Conservation (phyloP, 129 eudicot species). For the Cynara cardunculus region DNA sequence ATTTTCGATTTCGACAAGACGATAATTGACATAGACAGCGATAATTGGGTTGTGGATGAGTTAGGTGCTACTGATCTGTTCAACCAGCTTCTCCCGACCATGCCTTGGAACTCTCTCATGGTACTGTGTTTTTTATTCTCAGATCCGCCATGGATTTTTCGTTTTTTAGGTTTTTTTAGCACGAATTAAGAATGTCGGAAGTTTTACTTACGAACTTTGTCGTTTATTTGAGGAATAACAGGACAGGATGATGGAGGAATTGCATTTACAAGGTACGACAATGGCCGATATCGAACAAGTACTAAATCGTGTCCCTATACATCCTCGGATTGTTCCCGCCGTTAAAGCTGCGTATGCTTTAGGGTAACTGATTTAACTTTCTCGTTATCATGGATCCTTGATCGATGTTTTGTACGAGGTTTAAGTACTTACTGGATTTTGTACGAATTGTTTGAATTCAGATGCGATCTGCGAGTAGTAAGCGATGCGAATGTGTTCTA, state of each 20-base stretch:
- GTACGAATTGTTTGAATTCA: constrained; percentile 16
- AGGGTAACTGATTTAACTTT: constrained; percentile 42
- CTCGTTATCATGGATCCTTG: not conserved
- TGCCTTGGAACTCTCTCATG: constrained; percentile 88
- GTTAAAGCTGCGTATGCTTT: constrained; percentile 58
- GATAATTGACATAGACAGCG: constrained; percentile 75
- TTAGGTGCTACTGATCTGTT: constrained; percentile 32
- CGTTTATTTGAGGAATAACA: constrained; percentile 17
- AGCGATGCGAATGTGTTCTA: constrained; percentile 81
- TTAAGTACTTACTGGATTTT: not conserved
- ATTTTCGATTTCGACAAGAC: constrained; percentile 87
- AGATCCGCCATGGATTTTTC: not conserved
- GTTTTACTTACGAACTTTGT: not conserved
- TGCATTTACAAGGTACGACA: constrained; percentile 57
- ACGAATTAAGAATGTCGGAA: not conserved
- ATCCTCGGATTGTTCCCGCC: constrained; percentile 69
- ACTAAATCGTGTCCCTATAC: constrained; percentile 63
- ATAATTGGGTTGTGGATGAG: constrained; percentile 77
- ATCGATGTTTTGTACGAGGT: not conserved
- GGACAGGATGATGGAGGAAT: constrained; percentile 73
- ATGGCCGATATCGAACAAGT: constrained; percentile 55
- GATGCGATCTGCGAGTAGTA: constrained; percentile 82
- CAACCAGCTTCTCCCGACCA: constrained; percentile 55
- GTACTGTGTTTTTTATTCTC: constrained; percentile 10
- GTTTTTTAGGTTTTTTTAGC: not conserved